Conservation (phyloP, 441 rosid genomes). For the Adansonia gregorii region DNA sequence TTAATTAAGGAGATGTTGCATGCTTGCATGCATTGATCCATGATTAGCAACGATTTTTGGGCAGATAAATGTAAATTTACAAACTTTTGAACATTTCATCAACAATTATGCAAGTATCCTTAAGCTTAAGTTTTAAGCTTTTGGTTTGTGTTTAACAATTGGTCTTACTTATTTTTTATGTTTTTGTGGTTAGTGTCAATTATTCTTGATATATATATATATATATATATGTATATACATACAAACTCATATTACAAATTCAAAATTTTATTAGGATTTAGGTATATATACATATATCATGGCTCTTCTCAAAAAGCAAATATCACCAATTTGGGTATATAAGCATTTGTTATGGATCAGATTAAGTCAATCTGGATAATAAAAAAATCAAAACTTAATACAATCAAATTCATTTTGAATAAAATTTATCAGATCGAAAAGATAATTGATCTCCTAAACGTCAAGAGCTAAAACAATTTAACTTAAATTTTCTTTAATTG, state of each 20-base stretch:
- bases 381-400: no score
- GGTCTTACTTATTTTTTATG: not conserved
- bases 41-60: not conserved
- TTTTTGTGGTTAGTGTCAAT: not conserved
- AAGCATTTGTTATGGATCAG: no score
- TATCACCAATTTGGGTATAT: not conserved
- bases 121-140: not conserved
- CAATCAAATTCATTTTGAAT: no score
- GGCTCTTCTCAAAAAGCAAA: not conserved
- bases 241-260: no score
- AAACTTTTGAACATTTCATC: not conserved
- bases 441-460: no score
- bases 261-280: no score
- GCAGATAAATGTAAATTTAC: not conserved
- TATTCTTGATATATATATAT: no score
- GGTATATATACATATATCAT: no score
- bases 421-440: no score
- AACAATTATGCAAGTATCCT: not conserved
- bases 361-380: no score
- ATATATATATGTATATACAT: no score
- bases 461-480: not conserved
- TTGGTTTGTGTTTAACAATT: constrained; percentile 1
- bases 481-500: not conserved
- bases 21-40: constrained; percentile 14
- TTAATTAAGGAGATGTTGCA: constrained; percentile 1